Percentiles rank a stretch among this genome's conserved stretches.
These are phyloP conservation scores for Phytophthora meadii DNA, from an alignment of 352 stramenopile genomes.

Conservation along the genomic window DNA sequence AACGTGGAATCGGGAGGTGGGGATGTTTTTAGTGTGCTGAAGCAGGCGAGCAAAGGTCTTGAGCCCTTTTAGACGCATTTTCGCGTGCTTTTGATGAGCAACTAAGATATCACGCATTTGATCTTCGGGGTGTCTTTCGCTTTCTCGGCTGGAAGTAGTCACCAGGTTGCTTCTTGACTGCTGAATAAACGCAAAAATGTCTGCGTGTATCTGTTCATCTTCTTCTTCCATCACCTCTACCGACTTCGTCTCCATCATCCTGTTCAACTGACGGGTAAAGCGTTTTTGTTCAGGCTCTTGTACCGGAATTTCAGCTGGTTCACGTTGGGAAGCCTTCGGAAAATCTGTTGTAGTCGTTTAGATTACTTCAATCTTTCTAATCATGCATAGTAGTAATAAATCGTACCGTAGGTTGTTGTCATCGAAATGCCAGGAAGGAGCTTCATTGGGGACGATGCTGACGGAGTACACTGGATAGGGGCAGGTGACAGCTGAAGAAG, in stretches of 20 bases:
- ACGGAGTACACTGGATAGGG: conserved; percentile 36
- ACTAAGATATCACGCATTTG: conserved; percentile 57
- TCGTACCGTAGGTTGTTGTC: conserved; percentile 56
- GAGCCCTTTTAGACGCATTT: conserved; percentile 65
- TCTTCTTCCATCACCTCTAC: conserved; percentile 84
- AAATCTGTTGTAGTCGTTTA: conserved; percentile 39
- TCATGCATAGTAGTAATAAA: background rate
- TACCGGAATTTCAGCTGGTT: conserved; percentile 1
- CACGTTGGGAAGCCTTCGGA: conserved; percentile 17
- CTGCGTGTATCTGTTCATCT: conserved; percentile 81
- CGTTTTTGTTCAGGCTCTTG: conserved; percentile 40
- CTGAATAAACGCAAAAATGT: conserved; percentile 87
- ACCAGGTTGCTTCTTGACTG: conserved; percentile 41
- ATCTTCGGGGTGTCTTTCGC: conserved; percentile 44
- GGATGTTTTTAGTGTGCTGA: conserved; percentile 56
- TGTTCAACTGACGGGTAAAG: conserved; percentile 64
- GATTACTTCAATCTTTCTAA: no score
- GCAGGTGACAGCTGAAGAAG: conserved; percentile 68
- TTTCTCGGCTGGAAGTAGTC: conserved; percentile 3
- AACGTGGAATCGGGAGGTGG: conserved; percentile 70
- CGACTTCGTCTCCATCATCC: conserved; percentile 77
- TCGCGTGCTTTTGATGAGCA: conserved; percentile 55
- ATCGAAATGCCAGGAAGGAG: conserved; percentile 78
- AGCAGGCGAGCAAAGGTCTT: conserved; percentile 72
- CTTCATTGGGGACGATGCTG: conserved; percentile 58